Base-by-base conservation (phyloP, 2,329 filamentous ascomycete species). In the Lachnellula willkommii region DNA sequence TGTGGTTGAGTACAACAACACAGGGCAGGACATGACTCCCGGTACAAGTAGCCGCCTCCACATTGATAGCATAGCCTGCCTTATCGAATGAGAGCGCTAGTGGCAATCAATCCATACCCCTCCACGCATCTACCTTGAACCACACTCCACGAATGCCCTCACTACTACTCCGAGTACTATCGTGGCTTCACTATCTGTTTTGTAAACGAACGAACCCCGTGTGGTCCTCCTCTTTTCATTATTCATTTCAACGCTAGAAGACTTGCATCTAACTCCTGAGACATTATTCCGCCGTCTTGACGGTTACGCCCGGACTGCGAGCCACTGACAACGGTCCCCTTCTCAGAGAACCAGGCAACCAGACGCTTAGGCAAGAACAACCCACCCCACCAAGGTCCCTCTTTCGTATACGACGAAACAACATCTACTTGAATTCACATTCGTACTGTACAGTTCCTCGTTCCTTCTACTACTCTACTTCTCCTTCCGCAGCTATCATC, bases 391-490 rank as follows among this genome's bases (percentile, higher is more conserved):
- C 22, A 24, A 24, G 28, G 28, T 11, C 4, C 9, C 28, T 32
- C 9, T 43, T 43, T 17, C n/a, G 14, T 20, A 43, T 17, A 15
- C 40, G 20, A 24, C 42, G 11, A 22, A 24, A 12, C 7, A 14
- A 45, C 20, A 11, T 45, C 7, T 28, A 28, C 28, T 32, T 24
- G 7, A 20, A 45, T 45, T 26, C 20, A 45, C 20, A 20, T 14
- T 3, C 22, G 42, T 22, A 45, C 20, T 45, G 42, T 45, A 45
- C 7, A 22, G n/a, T 24, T 14, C 20, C 20, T 26, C 42, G 42
- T 54, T 53, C 52, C 53, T 50, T 54, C 54, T 46, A 42, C 50
- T 53, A 39, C 49, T 37, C 47, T 42, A 42, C 39, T 42, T 42
- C 53, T 51, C 42, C 24, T 54, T 35, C 15, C 36, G 17, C 28